These are phyloP conservation scores for Neurospora intermedia DNA, from an alignment of 495 filamentous ascomycete genomes.

Conservation along the genomic window DNA sequence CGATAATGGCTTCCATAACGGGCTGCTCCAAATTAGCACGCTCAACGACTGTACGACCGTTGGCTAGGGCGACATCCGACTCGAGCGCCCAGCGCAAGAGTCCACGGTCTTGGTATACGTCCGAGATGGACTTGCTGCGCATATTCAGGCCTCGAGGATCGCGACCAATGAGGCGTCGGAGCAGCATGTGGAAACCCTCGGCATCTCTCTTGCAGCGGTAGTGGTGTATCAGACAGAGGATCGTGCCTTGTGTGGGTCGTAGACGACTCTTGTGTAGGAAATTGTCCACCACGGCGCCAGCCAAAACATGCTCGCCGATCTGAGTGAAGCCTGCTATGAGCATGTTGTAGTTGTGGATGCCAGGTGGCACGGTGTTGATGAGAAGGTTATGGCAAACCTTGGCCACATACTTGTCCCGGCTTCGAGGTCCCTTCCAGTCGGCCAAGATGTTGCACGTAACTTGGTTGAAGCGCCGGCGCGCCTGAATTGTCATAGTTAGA, in stretches of 20 bases:
- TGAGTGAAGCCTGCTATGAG: slow-evolving; percentile 49
- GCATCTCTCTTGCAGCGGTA: slow-evolving; percentile 33
- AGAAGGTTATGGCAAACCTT: slow-evolving; percentile 62
- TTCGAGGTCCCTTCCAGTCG: slow-evolving; percentile 9
- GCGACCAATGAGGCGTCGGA: slow-evolving; percentile 27
- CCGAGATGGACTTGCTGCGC: slow-evolving; percentile 5
- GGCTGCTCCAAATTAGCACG: slow-evolving; percentile 14
- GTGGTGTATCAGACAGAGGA: slow-evolving; percentile 43
- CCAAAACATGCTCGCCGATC: slow-evolving; percentile 38
- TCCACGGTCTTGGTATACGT: neutral
- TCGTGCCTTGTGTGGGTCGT: slow-evolving; percentile 43
- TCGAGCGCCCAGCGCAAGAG: slow-evolving; percentile 12
- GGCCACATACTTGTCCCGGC: slow-evolving; percentile 26
- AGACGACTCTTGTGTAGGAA: slow-evolving; percentile 37
- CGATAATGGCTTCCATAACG: slow-evolving; percentile 26
- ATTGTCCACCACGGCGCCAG: slow-evolving; percentile 42
- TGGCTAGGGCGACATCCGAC: slow-evolving; percentile 1
- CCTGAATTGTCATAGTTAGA: neutral
- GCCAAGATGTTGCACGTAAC: slow-evolving; percentile 24
- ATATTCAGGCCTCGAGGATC: slow-evolving; percentile 17
- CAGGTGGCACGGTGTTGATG: slow-evolving; percentile 43
- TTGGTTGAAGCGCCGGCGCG: slow-evolving; percentile 22
- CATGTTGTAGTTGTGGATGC: slow-evolving; percentile 54
- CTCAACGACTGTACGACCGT: slow-evolving; percentile 14
- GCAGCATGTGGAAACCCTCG: slow-evolving; percentile 27